phyloP scores from a whole-genome alignment of 768 basidiomycete genomes.

The Pisolithus tinctorius region DNA sequence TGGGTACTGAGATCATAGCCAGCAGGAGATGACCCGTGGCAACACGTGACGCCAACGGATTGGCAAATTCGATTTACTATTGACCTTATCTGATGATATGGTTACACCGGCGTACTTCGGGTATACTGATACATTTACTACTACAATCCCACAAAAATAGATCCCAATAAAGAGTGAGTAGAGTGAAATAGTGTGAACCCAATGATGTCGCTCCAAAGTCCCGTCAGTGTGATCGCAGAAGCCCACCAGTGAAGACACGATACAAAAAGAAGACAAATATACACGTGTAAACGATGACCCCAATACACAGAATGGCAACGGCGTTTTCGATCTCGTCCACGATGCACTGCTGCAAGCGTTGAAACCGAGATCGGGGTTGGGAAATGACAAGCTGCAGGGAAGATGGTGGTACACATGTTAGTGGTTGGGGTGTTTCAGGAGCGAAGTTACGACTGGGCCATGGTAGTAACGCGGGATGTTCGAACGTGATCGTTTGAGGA shows the following conservation, averaged over 20 bases:
- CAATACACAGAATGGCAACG: slow-evolving; percentile 17
- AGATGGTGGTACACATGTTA: neutral
- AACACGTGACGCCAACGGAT: too few relatives aligned
- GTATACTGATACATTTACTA: neutral
- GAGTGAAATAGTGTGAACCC: neutral
- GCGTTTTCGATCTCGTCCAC: slow-evolving; percentile 25
- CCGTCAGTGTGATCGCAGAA: slow-evolving; percentile 13
- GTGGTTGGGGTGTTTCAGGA: neutral
- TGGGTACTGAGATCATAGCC: neutral
- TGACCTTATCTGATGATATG: neutral
- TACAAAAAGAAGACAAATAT: slow-evolving; percentile 23
- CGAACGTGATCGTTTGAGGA: slow-evolving; percentile 15
- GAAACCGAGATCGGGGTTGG: slow-evolving; percentile 7
- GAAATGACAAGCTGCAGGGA: neutral
- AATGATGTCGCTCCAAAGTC: neutral
- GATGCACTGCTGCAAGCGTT: slow-evolving; percentile 11
- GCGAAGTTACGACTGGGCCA: slow-evolving; percentile 11
- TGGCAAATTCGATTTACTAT: too few relatives aligned
- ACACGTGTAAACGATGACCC: slow-evolving; percentile 21
- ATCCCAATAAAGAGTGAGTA: neutral
- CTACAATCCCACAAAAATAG: neutral
- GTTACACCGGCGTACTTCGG: too few relatives aligned
- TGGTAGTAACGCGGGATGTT: slow-evolving; percentile 13
- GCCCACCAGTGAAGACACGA: slow-evolving; percentile 22
- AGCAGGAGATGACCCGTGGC: too few relatives aligned